Conservation (phyloP, 1,284 basidiomycete genomes). For the Heterobasidion annosum region DNA sequence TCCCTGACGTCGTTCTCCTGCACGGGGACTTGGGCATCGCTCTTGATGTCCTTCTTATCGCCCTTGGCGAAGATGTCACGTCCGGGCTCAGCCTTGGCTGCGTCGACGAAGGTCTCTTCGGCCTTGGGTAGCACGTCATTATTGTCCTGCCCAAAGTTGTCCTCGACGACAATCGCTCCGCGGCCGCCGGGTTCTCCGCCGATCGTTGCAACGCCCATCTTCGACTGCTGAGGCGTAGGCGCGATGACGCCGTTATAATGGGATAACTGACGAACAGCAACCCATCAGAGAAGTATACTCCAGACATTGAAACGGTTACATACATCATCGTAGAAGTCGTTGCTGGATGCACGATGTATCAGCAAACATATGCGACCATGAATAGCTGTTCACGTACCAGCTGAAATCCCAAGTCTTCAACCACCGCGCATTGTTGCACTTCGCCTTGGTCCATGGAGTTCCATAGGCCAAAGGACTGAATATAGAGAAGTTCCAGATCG, state of each 20-base stretch:
- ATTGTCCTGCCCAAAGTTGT: slow-evolving; percentile 16
- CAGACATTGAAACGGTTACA: slow-evolving; percentile 13
- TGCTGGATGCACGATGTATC: slow-evolving; percentile 23
- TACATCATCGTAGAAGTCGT: slow-evolving; percentile 58
- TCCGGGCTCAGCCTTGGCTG: slow-evolving; percentile 56
- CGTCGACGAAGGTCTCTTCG: slow-evolving; percentile 29
- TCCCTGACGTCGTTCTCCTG: slow-evolving; percentile 2
- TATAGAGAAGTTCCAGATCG: slow-evolving; percentile 71
- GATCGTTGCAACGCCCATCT: slow-evolving; percentile 27
- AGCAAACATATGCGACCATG: too few species aligned
- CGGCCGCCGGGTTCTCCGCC: slow-evolving; percentile 38
- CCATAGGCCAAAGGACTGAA: slow-evolving; percentile 87
- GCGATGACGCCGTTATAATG: slow-evolving; percentile 32
- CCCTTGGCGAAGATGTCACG: slow-evolving; percentile 43
- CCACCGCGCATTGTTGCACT: slow-evolving; percentile 80
- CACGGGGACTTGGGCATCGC: slow-evolving; percentile 1
- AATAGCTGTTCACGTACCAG: slow-evolving; percentile 45
- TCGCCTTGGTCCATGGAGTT: slow-evolving; percentile 73
- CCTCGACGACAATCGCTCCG: slow-evolving; percentile 35
- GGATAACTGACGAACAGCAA: slow-evolving; percentile 33
- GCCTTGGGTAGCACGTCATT: slow-evolving; percentile 7
- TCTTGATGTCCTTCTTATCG: slow-evolving; percentile 6
- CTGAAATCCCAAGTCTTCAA: slow-evolving; percentile 94
- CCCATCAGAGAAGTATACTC: background rate
- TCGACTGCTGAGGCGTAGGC: slow-evolving; percentile 29